Percentiles rank a stretch among this genome's conserved stretches.
Evolutionary conservation across 805 yeast genomes (phyloP).

Genomic region (Lipomyces orientalis): DNA sequence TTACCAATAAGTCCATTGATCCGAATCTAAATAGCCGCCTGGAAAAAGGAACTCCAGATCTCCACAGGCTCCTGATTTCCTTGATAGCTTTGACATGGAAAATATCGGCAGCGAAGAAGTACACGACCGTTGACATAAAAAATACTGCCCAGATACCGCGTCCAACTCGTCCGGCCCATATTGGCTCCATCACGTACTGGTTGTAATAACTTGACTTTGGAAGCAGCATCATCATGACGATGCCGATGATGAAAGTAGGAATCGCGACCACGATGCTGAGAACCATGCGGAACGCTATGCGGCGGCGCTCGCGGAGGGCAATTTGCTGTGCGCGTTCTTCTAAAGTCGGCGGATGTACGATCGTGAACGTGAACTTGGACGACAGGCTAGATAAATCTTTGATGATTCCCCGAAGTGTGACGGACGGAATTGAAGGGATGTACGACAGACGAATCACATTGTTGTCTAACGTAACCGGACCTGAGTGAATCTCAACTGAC

Average conservation of each 20-base stretch:
- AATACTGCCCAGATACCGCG: conserved; percentile 70
- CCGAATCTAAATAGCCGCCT: conserved; percentile 71
- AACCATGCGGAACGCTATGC: conserved; percentile 54
- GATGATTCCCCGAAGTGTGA: conserved; percentile 63
- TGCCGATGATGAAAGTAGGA: conserved; percentile 71
- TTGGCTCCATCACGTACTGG: conserved; percentile 63
- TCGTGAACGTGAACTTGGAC: conserved; percentile 56
- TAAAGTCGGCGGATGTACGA: conserved; percentile 61
- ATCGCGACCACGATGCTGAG: conserved; percentile 62
- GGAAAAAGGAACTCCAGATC: conserved; percentile 57
- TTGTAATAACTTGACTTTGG: conserved; percentile 52
- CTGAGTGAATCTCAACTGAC: conserved; percentile 58
- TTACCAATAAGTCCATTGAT: conserved; percentile 67
- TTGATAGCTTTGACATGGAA: conserved; percentile 71
- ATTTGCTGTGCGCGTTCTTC: conserved; percentile 66
- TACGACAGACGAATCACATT: conserved; percentile 71
- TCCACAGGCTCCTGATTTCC: conserved; percentile 65
- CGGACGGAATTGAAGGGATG: conserved; percentile 58
- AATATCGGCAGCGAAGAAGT: conserved; percentile 73
- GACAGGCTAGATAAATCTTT: conserved; percentile 54
- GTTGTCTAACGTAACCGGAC: conserved; percentile 58
- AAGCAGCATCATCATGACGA: conserved; percentile 70
- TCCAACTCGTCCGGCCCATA: conserved; percentile 67
- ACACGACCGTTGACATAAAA: conserved; percentile 71
- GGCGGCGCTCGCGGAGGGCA: conserved; percentile 55